Percentiles rank a stretch among this genome's conserved stretches.
These are phyloP conservation scores for Neoboletus magnificus DNA, from an alignment of 768 basidiomycete species.

Conservation along the genomic window DNA sequence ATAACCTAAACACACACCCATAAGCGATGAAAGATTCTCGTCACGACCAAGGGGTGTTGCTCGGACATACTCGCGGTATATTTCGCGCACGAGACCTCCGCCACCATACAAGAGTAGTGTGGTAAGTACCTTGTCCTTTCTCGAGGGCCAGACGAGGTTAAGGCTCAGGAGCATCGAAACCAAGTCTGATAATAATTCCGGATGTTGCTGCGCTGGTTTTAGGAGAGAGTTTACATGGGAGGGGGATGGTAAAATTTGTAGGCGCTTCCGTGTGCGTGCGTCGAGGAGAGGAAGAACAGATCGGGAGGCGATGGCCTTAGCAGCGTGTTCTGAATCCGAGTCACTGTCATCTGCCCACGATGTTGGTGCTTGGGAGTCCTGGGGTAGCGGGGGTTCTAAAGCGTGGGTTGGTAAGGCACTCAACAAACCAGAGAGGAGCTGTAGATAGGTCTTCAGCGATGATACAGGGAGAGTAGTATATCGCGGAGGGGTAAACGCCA, in stretches of 20 bases:
- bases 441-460: slow-evolving; percentile 52
- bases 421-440: slow-evolving; percentile 49
- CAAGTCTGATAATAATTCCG: slow-evolving; percentile 44
- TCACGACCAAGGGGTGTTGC: slow-evolving; percentile 60
- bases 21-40: slow-evolving; percentile 36
- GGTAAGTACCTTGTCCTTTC: slow-evolving; percentile 56
- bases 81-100: slow-evolving; percentile 65
- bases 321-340: slow-evolving; percentile 36
- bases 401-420: slow-evolving; percentile 50
- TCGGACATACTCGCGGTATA: slow-evolving; percentile 69
- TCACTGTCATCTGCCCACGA: slow-evolving; percentile 36
- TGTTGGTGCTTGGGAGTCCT: slow-evolving; percentile 8
- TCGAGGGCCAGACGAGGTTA: slow-evolving; percentile 55
- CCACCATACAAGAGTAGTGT: slow-evolving; percentile 49
- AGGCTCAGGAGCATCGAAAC: slow-evolving; percentile 58
- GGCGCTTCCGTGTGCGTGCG: slow-evolving; percentile 56
- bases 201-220: slow-evolving; percentile 38
- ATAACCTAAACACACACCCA: slow-evolving; percentile 33
- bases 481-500: slow-evolving; percentile 60
- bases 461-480: slow-evolving; percentile 47
- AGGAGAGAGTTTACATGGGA: slow-evolving; percentile 56
- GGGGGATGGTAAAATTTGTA: slow-evolving; percentile 53
- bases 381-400: slow-evolving; percentile 43
- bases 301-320: slow-evolving; percentile 35
- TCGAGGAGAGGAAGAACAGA: slow-evolving; percentile 47